Evolutionary conservation across 2,329 filamentous ascomycete genomes (phyloP).

Genomic region (Botrytis medusae): DNA sequence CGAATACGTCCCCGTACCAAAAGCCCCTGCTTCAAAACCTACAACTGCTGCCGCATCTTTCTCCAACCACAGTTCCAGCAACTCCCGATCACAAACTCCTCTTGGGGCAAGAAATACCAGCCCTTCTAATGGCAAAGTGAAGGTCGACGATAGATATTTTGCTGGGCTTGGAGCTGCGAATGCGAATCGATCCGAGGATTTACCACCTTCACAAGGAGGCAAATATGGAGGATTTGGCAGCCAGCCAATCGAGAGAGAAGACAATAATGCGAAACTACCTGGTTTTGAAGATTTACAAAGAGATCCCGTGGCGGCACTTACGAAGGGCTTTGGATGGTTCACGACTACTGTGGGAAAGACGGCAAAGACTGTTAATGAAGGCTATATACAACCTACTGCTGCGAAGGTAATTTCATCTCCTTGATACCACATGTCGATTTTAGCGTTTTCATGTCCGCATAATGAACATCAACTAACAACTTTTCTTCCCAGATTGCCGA

Average conservation of each 20-base stretch:
- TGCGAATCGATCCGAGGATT: constrained; percentile 66
- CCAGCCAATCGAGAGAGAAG: constrained; percentile 52
- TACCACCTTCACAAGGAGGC: constrained; percentile 87
- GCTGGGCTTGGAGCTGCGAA: constrained; percentile 82
- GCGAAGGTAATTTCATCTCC: constrained; percentile 63
- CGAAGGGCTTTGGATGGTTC: constrained; percentile 94
- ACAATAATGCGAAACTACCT: constrained; percentile 53
- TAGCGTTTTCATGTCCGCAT: not conserved
- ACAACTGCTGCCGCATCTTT: constrained; percentile 17
- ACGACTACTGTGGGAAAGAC: constrained; percentile 83
- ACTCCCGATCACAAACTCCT: constrained; percentile 28
- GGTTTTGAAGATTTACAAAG: constrained; percentile 85
- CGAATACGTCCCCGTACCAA: constrained; percentile 77
- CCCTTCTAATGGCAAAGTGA: constrained; percentile 50
- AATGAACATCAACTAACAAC: constrained; percentile 1
- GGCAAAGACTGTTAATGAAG: constrained; percentile 86
- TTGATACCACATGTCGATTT: not conserved
- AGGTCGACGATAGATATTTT: constrained; percentile 86
- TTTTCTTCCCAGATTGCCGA: constrained; percentile 64
- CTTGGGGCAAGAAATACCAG: constrained; percentile 30
- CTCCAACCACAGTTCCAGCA: constrained; percentile 19
- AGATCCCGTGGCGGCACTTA: constrained; percentile 84
- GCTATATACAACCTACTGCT: constrained; percentile 89
- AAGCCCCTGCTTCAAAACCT: constrained; percentile 40
- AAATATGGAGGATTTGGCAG: constrained; percentile 92